A percentile compares a stretch with the other conserved stretches of the same genome.
phyloP scores from a whole-genome alignment of 2,329 filamentous ascomycete species.

The Alternaria gansuensis region DNA sequence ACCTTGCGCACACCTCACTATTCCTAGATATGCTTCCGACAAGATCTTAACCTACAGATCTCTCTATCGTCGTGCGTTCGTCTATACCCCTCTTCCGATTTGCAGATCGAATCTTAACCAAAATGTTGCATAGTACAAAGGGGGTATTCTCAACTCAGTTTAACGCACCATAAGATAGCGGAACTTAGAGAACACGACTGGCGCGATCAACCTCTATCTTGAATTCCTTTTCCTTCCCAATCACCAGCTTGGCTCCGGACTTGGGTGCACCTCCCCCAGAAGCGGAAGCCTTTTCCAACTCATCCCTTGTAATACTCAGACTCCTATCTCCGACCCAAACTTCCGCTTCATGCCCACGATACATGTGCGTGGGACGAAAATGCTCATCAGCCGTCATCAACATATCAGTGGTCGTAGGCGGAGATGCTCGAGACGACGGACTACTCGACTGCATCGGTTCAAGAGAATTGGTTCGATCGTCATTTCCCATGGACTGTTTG shows the following conservation, averaged over 20 bases:
- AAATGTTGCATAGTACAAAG: neutral
- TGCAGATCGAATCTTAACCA: neutral
- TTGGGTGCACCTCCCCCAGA: slow-evolving; percentile 1
- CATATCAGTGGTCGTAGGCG: neutral
- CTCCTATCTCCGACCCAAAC: slow-evolving; percentile 36
- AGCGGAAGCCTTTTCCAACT: slow-evolving; percentile 16
- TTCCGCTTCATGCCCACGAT: slow-evolving; percentile 33
- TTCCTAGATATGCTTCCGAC: neutral
- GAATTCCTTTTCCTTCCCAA: slow-evolving; percentile 45
- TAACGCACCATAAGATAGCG: neutral
- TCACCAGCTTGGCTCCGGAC: slow-evolving; percentile 36
- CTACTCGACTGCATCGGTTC: neutral
- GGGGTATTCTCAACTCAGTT: slow-evolving; percentile 20
- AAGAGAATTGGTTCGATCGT: neutral
- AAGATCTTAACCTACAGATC: neutral
- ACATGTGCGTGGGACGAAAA: slow-evolving; percentile 36
- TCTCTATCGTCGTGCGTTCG: neutral
- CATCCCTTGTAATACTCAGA: slow-evolving; percentile 27
- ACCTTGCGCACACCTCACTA: neutral
- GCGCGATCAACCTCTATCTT: slow-evolving; percentile 41
- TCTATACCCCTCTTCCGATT: neutral
- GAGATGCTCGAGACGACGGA: slow-evolving; percentile 21
- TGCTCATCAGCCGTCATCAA: slow-evolving; percentile 30
- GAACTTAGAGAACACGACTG: slow-evolving; percentile 21
- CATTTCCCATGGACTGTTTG: slow-evolving; percentile 11